Base-by-base conservation (phyloP, 495 filamentous ascomycete genomes). In the Neurospora terricola region DNA sequence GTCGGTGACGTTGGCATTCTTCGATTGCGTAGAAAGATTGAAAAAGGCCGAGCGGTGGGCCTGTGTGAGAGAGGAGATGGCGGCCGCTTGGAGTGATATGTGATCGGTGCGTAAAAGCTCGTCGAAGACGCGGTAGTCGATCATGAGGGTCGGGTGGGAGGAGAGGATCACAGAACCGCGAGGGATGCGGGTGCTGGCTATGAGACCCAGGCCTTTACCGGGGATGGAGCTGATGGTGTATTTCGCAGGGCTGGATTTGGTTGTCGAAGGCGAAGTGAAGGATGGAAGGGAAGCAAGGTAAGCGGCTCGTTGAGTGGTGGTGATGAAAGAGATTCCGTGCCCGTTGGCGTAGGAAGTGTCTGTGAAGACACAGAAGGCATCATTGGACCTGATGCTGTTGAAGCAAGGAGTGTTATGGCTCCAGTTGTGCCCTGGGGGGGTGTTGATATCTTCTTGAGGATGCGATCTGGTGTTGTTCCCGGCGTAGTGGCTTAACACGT, bases 171-270 rank as follows among this genome's bases (percentile, higher is more conserved):
- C 70, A 34, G 79, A 78, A 23, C 80, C 80, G 30, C 81, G 74
- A 16, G 38, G 71, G 73, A 82, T 81, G 70, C 69, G 73, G 3
- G 54, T 38, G 2, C n/a, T 77, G 37, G 81, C 81, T 2, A 80
- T 73, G 27, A 82, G 74, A 30, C 81, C 81, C 71, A 79, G 77
- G 38, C 80, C 81, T 68, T 81, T 82, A 18, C 80, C 81, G 34
- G 81, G 81, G 69, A 82, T 78, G 23, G 76, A 75, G 23, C 75
- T 72, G 54, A 79, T 74, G 16, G 77, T 75, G 75, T 80, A 81
- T 11, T 66, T 73, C 16, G 74, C 38, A 1, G 74, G 78, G 12
- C 14, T 48, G 37, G 74, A 73, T 9, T 68, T 34, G 16, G 78
- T 77, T 42, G 75, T 76, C 71, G 81, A 81, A 0, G 78, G 77